Percentiles rank a stretch among this genome's conserved stretches.
These are phyloP conservation scores for Leccinum pellstonianum DNA, from an alignment of 768 basidiomycete genomes.

Conservation along the genomic window DNA sequence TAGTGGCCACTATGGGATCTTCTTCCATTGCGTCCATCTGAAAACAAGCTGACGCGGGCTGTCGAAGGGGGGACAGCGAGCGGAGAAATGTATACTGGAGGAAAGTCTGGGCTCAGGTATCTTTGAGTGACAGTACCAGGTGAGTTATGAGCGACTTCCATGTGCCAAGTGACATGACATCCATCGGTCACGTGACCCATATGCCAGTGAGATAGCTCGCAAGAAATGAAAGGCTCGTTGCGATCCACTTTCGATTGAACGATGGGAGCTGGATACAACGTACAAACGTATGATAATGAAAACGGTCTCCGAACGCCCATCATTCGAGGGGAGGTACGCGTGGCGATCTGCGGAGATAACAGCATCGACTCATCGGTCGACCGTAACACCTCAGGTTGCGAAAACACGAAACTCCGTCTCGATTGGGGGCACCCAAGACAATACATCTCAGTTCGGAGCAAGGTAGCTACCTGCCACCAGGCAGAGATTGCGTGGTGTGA, in stretches of 20 bases:
- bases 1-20: constrained; percentile 29
- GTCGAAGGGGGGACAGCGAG: neutral
- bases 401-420: neutral
- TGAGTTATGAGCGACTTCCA: constrained; percentile 5
- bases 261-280: constrained; percentile 4
- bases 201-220: neutral
- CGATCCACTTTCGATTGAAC: constrained; percentile 3
- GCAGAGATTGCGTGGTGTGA: constrained; percentile 93
- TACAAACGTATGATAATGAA: constrained; percentile 4
- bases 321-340: neutral
- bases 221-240: neutral
- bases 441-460: constrained; percentile 49
- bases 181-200: constrained; percentile 21
- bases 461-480: constrained; percentile 79
- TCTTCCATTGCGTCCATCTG: constrained; percentile 37
- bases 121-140: constrained; percentile 21
- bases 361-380: neutral
- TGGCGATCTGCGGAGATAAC: neutral
- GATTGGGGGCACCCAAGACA: neutral
- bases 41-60: neutral
- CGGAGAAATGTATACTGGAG: constrained; percentile 4
- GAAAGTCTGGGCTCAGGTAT: constrained; percentile 19
- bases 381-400: neutral
- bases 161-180: neutral
- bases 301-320: constrained; percentile 1